Conservation (phyloP, 2,329 filamentous ascomycete species). For the Gaeumannomyces tritici region DNA sequence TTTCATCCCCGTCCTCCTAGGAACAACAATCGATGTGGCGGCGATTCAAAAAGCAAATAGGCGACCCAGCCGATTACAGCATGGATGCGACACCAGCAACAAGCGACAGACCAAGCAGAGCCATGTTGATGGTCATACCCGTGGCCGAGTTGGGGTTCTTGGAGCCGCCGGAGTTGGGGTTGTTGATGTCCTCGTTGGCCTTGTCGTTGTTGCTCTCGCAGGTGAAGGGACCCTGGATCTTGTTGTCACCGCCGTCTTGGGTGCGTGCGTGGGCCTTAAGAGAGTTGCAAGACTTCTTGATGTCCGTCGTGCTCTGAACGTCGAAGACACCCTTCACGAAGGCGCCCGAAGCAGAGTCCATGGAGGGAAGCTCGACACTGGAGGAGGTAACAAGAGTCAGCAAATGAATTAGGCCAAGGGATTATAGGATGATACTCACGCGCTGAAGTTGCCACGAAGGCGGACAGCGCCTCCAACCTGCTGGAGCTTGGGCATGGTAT, state of each 20-base stretch:
- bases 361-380: slow-evolving; percentile 61
- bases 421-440: slow-evolving; percentile 56
- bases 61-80: slow-evolving; percentile 29
- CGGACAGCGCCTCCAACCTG: slow-evolving; percentile 72
- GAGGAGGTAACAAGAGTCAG: not conserved
- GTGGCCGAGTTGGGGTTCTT: slow-evolving; percentile 28
- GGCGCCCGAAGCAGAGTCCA: slow-evolving; percentile 60
- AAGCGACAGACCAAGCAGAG: slow-evolving; percentile 33
- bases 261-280: slow-evolving; percentile 30
- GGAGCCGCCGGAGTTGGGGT: slow-evolving; percentile 20
- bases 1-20: not conserved
- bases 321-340: slow-evolving; percentile 66
- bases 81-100: slow-evolving; percentile 38
- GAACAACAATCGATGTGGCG: not conserved
- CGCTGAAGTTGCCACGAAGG: slow-evolving; percentile 73
- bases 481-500: slow-evolving; percentile 58
- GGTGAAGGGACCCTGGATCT: slow-evolving; percentile 36
- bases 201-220: slow-evolving; percentile 42
- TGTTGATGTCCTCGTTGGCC: slow-evolving; percentile 38
- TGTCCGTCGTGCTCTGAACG: slow-evolving; percentile 55
- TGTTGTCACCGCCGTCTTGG: slow-evolving; percentile 26
- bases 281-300: slow-evolving; percentile 41
- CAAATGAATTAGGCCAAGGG: not conserved
- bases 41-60: slow-evolving; percentile 4
- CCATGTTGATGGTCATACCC: slow-evolving; percentile 35